Percentiles rank a stretch among this genome's conserved stretches.
These are phyloP conservation scores for Heterococcus sp. DNA, from an alignment of 108 stramenopile species.

Conservation along the genomic window DNA sequence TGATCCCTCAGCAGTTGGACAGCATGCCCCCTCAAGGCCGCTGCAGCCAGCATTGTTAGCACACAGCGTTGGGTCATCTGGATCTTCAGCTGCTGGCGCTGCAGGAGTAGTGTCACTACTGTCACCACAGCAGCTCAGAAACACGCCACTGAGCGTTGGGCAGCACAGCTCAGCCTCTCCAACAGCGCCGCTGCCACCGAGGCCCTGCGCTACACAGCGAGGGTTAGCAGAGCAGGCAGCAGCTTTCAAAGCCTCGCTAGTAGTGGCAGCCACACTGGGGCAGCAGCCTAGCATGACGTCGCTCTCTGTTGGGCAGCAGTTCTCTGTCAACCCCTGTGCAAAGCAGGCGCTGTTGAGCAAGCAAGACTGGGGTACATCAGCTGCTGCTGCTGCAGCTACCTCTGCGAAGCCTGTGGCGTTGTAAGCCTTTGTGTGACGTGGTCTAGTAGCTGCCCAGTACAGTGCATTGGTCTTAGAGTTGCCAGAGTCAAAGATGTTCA, in stretches of 20 bases:
- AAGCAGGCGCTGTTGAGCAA: not conserved
- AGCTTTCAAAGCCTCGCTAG: too few relatives aligned
- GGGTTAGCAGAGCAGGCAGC: not conserved
- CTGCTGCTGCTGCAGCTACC: not conserved
- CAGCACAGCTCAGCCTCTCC: not conserved
- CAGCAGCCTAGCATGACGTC: constrained; percentile 31
- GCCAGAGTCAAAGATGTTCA: constrained; percentile 42
- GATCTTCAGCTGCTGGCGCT: not conserved
- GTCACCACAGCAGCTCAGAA: not conserved
- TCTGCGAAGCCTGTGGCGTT: not conserved
- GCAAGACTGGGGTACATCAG: not conserved
- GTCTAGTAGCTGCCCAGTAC: constrained; percentile 53
- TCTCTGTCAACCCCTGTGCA: constrained; percentile 4
- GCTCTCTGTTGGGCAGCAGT: constrained; percentile 28
- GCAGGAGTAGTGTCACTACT: not conserved
- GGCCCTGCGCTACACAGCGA: not conserved
- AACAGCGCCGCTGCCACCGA: not conserved
- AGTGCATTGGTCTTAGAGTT: constrained; percentile 53
- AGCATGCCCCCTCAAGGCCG: not conserved
- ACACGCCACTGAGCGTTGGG: not conserved
- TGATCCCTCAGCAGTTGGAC: not conserved
- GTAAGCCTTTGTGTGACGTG: not conserved
- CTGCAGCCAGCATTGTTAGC: not conserved
- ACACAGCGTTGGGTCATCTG: not conserved
- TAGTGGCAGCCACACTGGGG: too few relatives aligned